Base-by-base conservation (phyloP, 192 early-diverging fungal genomes). In the Chytriomyces sp. region DNA sequence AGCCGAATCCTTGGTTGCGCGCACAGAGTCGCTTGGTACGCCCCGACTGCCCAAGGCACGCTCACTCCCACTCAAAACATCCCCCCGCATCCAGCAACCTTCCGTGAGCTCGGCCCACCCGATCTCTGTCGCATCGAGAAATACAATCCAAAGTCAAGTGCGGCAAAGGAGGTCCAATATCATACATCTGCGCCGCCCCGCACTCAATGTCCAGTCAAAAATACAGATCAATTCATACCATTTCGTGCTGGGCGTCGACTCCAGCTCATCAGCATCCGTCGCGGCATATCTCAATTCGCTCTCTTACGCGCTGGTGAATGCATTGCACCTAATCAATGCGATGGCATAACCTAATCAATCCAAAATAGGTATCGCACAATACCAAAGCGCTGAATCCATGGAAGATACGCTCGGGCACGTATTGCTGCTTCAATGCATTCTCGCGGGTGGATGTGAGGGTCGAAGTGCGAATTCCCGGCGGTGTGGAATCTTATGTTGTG, bases 71-170 rank as follows among this genome's bases (percentile, higher is more conserved):
- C n/a, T n/a, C n/a, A n/a, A n/a, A n/a, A n/a, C n/a, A n/a, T n/a
- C n/a, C n/a, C n/a, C n/a, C n/a, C n/a, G n/a, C n/a, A n/a, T n/a
- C n/a, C 55, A 78, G 78, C 81, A 30, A 82, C 84, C 19, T 86
- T 82, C 56, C 67, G 94, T 52, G 95, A 98, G 77, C 87, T 99
- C 33, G 98, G 98, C 8, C 96, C 98, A 44, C 96, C 98, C 4
- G 98, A 99, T 78, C 85, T 99, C 7, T 96, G 95, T 79, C 96
- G 98, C 75, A 91, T 99, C 59, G 89, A 94, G 39, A 99, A 99
- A 82, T 83, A 86, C 26, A 95, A 97, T 77, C 86, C 87, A 3
- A 94, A 94, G 77, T 86, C 89, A 39, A 68, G 14, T 22, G 81
- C 80, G 33, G 82, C 89, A 28, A 93, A 89, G 70, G 92, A 95